phyloP scores from a whole-genome alignment of 2,329 filamentous ascomycete genomes.

The Botryosphaeria dothidea region DNA sequence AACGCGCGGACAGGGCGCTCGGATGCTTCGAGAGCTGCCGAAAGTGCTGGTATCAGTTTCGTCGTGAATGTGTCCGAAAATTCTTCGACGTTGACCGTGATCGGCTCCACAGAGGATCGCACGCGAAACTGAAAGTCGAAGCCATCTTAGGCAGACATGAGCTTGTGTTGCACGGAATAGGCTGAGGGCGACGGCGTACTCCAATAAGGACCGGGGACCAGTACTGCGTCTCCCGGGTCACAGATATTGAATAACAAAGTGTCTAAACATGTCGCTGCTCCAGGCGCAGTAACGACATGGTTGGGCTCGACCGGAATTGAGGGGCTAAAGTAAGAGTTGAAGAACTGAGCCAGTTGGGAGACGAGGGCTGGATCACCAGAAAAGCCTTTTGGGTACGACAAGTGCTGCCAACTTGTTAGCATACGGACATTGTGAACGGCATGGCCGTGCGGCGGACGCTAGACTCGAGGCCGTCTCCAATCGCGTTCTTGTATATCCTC shows the following conservation, averaged over 20 bases:
- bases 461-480: conserved; percentile 16
- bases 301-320: conserved; percentile 22
- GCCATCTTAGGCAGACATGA: conserved; percentile 20
- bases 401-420: conserved; percentile 16
- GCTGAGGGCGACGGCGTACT: conserved; percentile 22
- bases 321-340: conserved; percentile 33
- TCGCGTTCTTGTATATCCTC: conserved; percentile 21
- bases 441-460: background rate
- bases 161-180: background rate
- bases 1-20: conserved; percentile 37
- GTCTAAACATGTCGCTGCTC: conserved; percentile 26
- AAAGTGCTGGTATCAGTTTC: conserved; percentile 22
- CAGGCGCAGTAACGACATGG: conserved; percentile 27
- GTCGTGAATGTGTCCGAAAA: conserved; percentile 22
- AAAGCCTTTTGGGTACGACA: conserved; percentile 25
- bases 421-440: background rate
- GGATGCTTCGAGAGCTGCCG: conserved; percentile 21
- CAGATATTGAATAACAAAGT: conserved; percentile 36
- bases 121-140: conserved; percentile 25
- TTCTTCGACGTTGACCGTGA: conserved; percentile 23
- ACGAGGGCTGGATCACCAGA: conserved; percentile 26
- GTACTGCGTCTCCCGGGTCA: conserved; percentile 34
- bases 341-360: conserved; percentile 23
- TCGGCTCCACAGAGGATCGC: conserved; percentile 21
- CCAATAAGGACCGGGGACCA: conserved; percentile 35